Percentiles rank a stretch among this genome's conserved stretches.
These are phyloP conservation scores for Bathelium albidoporum DNA, from an alignment of 495 filamentous ascomycete species.

Conservation along the genomic window DNA sequence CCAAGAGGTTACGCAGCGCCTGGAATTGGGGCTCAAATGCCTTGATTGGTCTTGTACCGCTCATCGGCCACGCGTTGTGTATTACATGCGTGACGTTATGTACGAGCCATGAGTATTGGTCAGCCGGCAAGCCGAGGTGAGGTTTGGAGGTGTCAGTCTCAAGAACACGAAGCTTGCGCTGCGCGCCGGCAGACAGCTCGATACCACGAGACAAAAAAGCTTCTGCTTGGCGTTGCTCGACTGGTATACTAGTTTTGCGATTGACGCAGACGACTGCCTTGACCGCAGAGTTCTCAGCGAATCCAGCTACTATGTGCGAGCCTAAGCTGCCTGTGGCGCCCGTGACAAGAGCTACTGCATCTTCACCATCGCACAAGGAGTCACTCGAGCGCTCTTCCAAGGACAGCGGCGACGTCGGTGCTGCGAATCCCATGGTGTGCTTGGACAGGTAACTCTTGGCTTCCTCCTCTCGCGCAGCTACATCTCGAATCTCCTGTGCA, in stretches of 20 bases:
- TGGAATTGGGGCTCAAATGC: slow-evolving; percentile 10
- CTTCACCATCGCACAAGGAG: not conserved
- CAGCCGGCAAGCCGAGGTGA: not conserved
- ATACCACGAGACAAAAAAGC: not conserved
- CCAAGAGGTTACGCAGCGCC: slow-evolving; percentile 6
- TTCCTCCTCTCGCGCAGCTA: too few species aligned
- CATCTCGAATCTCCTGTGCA: too few species aligned
- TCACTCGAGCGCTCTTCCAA: too few species aligned
- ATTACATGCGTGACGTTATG: not conserved
- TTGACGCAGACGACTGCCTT: not conserved
- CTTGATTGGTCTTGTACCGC: slow-evolving; percentile 13
- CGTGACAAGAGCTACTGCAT: not conserved
- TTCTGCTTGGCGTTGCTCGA: not conserved
- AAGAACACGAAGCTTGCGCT: not conserved
- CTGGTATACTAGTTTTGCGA: not conserved
- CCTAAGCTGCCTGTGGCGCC: not conserved
- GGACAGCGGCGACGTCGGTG: too few species aligned
- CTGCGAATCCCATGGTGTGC: too few species aligned
- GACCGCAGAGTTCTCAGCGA: not conserved
- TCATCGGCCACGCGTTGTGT: slow-evolving; percentile 34
- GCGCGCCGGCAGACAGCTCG: not conserved
- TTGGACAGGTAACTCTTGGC: too few species aligned
- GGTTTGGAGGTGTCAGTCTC: not conserved
- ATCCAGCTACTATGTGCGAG: not conserved
- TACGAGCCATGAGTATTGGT: slow-evolving; percentile 17